These are phyloP conservation scores for Leonotis leonurus DNA, from an alignment of 257 asterid species.

Conservation along the genomic window DNA sequence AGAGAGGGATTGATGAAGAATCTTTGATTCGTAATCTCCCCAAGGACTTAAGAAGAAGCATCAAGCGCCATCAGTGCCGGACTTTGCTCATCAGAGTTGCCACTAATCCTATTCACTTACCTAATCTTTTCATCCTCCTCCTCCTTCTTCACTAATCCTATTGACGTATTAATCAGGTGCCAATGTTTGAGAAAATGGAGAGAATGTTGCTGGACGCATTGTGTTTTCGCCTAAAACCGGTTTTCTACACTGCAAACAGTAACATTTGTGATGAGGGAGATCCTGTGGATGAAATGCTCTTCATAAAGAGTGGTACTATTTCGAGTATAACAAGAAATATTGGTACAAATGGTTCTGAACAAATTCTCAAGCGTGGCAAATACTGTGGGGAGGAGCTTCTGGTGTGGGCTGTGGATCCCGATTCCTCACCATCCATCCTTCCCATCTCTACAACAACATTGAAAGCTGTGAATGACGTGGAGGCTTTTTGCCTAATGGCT, in stretches of 20 bases:
- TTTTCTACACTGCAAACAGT: constrained; percentile 46
- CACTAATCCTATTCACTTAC: background rate
- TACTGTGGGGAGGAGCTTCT: constrained; percentile 49
- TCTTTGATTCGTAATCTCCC: constrained; percentile 47
- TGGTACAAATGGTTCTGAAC: no score
- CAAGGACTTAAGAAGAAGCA: constrained; percentile 52
- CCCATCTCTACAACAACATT: no score
- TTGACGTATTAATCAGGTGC: no score
- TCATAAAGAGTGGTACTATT: constrained; percentile 44
- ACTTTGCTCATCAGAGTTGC: constrained; percentile 41
- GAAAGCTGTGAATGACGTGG: no score
- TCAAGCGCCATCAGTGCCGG: constrained; percentile 58
- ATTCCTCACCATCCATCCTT: constrained; percentile 34
- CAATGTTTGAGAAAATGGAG: constrained; percentile 57
- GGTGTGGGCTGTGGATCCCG: constrained; percentile 50
- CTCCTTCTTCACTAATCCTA: no score
- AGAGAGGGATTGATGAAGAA: constrained; percentile 54
- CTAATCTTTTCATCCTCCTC: background rate
- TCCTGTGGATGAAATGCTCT: constrained; percentile 59
- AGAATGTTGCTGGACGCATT: constrained; percentile 45
- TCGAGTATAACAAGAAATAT: constrained; percentile 43
- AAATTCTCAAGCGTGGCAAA: constrained; percentile 28
- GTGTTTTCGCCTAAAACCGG: constrained; percentile 40
- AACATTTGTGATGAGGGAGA: constrained; percentile 47
- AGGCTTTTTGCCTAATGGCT: constrained; percentile 26